Conservation (phyloP, 768 basidiomycete species). For the Sistotremastrum niveocremeum region DNA sequence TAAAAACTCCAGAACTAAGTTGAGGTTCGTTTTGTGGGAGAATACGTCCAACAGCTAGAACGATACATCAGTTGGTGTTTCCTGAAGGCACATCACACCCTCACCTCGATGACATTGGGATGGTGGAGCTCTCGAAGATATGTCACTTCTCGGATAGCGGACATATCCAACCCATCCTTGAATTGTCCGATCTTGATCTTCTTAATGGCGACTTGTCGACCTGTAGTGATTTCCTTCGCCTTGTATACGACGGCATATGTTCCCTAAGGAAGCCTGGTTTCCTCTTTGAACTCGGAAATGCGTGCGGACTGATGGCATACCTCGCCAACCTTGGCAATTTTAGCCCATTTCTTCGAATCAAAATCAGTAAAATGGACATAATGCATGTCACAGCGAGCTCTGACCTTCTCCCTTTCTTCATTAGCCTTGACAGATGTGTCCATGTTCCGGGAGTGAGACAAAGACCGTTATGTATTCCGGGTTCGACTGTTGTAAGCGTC, state of each 20-base stretch:
- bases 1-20: constrained; percentile 92
- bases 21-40: constrained; percentile 91
- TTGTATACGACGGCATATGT: constrained; percentile 93
- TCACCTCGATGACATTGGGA: constrained; percentile 87
- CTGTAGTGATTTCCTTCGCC: constrained; percentile 64
- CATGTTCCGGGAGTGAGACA: constrained; percentile 26
- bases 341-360: constrained; percentile 35
- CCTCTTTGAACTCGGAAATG: constrained; percentile 18
- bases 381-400: constrained; percentile 14
- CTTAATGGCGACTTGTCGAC: constrained; percentile 89
- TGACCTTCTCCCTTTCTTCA: constrained; percentile 60
- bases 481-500: too few species aligned
- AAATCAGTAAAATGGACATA: constrained; percentile 4
- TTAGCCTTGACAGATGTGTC: constrained; percentile 77
- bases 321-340: constrained; percentile 74
- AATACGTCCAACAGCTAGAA: constrained; percentile 87
- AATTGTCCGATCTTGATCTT: constrained; percentile 95
- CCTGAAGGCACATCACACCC: constrained; percentile 7
- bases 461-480: too few species aligned
- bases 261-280: constrained; percentile 29
- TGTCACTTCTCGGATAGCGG: constrained; percentile 95
- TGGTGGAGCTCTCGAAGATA: constrained; percentile 89
- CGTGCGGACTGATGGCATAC: too few species aligned
- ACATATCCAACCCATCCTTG: constrained; percentile 98
- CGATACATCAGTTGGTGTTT: not conserved